These are phyloP conservation scores for Xylariales sp. DNA, from an alignment of 2,329 filamentous ascomycete species.

Conservation along the genomic window DNA sequence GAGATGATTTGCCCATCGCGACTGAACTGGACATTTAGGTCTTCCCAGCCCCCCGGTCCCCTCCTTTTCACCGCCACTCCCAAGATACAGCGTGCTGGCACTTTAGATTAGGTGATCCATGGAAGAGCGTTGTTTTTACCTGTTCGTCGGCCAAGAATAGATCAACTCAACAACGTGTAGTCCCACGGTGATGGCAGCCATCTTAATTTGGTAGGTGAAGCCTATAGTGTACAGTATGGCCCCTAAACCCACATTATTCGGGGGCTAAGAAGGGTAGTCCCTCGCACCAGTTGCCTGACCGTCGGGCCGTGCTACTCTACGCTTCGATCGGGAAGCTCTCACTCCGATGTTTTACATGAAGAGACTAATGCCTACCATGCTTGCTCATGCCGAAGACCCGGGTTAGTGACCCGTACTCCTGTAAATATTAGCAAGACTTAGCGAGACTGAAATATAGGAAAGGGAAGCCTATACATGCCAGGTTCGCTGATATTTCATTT, in stretches of 20 bases:
- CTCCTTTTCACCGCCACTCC: slow-evolving; percentile 29
- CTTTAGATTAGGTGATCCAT: neutral
- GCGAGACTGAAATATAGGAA: slow-evolving; percentile 8
- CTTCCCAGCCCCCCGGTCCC: neutral
- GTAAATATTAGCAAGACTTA: neutral
- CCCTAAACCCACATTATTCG: slow-evolving; percentile 8
- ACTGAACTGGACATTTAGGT: slow-evolving; percentile 13
- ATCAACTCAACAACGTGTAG: neutral
- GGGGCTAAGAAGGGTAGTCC: slow-evolving; percentile 2
- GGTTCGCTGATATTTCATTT: neutral
- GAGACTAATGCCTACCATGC: slow-evolving; percentile 31
- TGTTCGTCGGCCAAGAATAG: neutral
- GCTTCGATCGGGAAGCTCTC: slow-evolving; percentile 14
- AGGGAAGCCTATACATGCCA: neutral
- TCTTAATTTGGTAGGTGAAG: neutral
- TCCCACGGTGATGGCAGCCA: neutral
- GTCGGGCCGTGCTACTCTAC: neutral
- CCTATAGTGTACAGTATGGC: slow-evolving; percentile 4
- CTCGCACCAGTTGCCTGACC: neutral
- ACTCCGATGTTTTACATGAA: slow-evolving; percentile 40
- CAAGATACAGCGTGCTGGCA: neutral
- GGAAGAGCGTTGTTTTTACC: neutral
- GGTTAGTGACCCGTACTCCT: neutral
- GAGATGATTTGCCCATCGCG: slow-evolving; percentile 13
- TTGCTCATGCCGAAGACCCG: slow-evolving; percentile 24